These are phyloP conservation scores for Daldinia grandis DNA, from an alignment of 495 filamentous ascomycete species.

Conservation along the genomic window DNA sequence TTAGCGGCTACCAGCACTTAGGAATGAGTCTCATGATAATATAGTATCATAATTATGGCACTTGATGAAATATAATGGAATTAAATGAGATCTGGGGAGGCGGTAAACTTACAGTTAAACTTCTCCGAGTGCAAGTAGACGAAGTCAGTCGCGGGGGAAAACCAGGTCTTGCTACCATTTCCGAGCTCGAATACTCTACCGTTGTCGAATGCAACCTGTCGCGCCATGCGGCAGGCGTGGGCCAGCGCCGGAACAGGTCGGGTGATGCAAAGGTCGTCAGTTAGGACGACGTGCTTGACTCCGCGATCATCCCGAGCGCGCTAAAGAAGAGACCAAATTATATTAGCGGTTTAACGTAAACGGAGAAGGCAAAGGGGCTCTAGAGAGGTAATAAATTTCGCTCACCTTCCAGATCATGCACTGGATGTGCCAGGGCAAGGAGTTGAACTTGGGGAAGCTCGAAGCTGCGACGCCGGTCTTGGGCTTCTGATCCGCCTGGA, in stretches of 20 bases:
- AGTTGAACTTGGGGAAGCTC: background rate
- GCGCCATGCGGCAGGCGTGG: background rate
- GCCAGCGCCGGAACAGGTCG: conserved; percentile 3
- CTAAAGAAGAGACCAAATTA: background rate
- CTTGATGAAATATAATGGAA: background rate
- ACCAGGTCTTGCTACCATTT: conserved; percentile 8
- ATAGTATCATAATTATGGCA: background rate
- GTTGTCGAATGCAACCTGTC: background rate
- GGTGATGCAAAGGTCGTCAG: background rate
- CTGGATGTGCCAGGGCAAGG: background rate
- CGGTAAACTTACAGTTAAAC: conserved; percentile 6
- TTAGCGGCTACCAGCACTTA: conserved; percentile 2
- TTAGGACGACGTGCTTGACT: background rate
- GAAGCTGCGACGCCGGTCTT: background rate
- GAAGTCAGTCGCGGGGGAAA: conserved; percentile 4
- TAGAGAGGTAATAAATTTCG: background rate
- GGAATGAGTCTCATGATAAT: background rate
- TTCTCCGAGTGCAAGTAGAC: conserved; percentile 3
- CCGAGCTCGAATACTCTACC: background rate
- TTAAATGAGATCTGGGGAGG: background rate
- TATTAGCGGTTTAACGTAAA: background rate
- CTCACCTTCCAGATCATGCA: conserved; percentile 10
- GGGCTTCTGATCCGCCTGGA: background rate
- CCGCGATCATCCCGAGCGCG: background rate
- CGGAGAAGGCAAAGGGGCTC: background rate